These are phyloP conservation scores for Salix suchowensis DNA, from an alignment of 345 rosid genomes.

Conservation along the genomic window DNA sequence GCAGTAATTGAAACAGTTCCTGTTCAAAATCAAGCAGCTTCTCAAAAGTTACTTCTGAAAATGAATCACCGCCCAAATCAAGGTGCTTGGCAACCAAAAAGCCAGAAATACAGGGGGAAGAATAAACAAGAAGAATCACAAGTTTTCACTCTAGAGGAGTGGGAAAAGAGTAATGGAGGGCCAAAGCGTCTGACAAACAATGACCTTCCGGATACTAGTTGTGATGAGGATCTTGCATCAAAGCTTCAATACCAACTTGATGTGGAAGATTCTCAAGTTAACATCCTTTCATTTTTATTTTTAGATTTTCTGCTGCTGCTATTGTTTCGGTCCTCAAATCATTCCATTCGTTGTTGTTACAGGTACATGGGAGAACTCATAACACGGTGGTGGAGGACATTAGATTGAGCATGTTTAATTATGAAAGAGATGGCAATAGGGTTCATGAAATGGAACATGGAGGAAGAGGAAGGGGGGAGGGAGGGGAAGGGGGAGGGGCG, in stretches of 20 bases:
- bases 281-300: slow-evolving; percentile 9
- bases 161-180: slow-evolving; percentile 59
- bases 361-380: slow-evolving; percentile 42
- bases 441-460: slow-evolving; percentile 30
- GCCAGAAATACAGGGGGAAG: slow-evolving; percentile 50
- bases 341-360: slow-evolving; percentile 15
- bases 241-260: slow-evolving; percentile 80
- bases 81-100: slow-evolving; percentile 35
- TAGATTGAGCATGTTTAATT: slow-evolving; percentile 69
- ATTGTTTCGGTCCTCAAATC: background rate
- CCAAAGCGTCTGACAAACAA: slow-evolving; percentile 26
- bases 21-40: slow-evolving; percentile 88
- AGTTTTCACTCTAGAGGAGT: slow-evolving; percentile 63
- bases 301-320: background rate
- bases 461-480: slow-evolving; percentile 53
- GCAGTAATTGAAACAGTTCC: slow-evolving; percentile 67
- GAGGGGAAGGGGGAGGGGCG: slow-evolving; percentile 39
- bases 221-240: slow-evolving; percentile 79
- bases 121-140: slow-evolving; percentile 47
- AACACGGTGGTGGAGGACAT: slow-evolving; percentile 55
- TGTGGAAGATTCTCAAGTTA: slow-evolving; percentile 66
- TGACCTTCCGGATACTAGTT: slow-evolving; percentile 40
- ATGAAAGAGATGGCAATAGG: slow-evolving; percentile 42
- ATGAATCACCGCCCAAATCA: slow-evolving; percentile 46
- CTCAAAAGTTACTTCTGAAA: slow-evolving; percentile 80